Conservation (phyloP, 441 rosid genomes). For the Aleurites moluccanus region DNA sequence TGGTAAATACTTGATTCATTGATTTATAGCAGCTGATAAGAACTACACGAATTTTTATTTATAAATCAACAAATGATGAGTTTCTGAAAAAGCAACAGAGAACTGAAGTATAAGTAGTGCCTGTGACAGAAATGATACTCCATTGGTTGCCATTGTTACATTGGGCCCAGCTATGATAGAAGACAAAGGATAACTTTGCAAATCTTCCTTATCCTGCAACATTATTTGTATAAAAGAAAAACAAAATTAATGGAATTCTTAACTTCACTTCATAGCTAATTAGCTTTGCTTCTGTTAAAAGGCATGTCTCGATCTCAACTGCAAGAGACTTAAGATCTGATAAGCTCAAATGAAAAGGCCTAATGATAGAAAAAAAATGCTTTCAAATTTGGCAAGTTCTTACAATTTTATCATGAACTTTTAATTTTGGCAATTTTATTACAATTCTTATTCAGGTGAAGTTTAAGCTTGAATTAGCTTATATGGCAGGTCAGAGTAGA, state of each 20-base stretch:
- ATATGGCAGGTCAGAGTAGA: too few species aligned
- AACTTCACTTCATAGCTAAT: background rate
- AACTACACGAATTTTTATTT: background rate
- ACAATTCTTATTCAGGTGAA: too few species aligned
- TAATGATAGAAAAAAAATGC: too few species aligned
- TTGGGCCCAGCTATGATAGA: slow-evolving; percentile 21
- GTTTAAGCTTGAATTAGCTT: too few species aligned
- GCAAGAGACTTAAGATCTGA: background rate
- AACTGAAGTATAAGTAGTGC: slow-evolving; percentile 15
- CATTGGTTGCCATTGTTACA: slow-evolving; percentile 17
- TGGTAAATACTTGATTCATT: background rate
- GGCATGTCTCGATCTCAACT: background rate
- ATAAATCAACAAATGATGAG: background rate
- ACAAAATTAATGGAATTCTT: slow-evolving; percentile 6
- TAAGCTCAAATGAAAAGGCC: too few species aligned
- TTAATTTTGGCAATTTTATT: too few species aligned
- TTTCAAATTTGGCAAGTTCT: too few species aligned
- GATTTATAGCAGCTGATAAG: slow-evolving; percentile 1
- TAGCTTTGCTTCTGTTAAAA: background rate
- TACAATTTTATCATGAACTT: too few species aligned
- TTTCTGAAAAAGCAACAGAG: background rate
- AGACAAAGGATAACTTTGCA: slow-evolving; percentile 22
- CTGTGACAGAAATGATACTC: slow-evolving; percentile 28
- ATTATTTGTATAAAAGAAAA: slow-evolving; percentile 1
- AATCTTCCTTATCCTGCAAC: slow-evolving; percentile 31